Evolutionary conservation across 148 eudicot species (phyloP), one percentile per base, ranked within the genome.

Genomic region (Rhododendron mucronatum): DNA sequence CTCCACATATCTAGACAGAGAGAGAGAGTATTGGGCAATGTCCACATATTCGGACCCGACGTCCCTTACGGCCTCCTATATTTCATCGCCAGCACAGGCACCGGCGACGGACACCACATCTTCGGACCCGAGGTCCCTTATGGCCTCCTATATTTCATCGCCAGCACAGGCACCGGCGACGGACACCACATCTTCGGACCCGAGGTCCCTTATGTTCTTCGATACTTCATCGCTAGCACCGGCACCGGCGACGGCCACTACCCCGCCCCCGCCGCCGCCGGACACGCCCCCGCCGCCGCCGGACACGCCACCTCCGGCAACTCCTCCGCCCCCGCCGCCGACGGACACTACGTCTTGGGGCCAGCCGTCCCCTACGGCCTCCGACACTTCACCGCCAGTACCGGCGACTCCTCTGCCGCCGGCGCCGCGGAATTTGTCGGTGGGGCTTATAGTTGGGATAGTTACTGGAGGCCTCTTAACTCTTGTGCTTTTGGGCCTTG

Each of bases 381-480:
- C n/a, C n/a, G n/a, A n/a, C n/a, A n/a, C n/a, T n/a, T n/a, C n/a
- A n/a, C n/a, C n/a, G n/a, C n/a, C n/a, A n/a, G n/a, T n/a, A n/a
- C 45, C 88, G 16, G 50, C 79, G 8, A 71, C 92, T 45, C 37
- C 15, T 26, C 74, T 2, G 82, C 30, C 30, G 30, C 1, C 35
- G 35, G 1, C 35, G 35, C 84, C 91, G 12, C 53, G 87, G 51
- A 91, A 90, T 9, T 73, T 95, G 15, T 91, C 98, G 14, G 91
- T 95, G 12, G 94, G 95, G 35, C 88, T 86, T 23, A 92, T 95
- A 0, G 95, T 94, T 33, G 98, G 98, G 39, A 91, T 94, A n/a
- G 95, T 95, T 3, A 61, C 94, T 7, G 98, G 95, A 6, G 95
- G 95, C 1, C 92, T 94, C 4, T 86, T 73, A 7, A 44, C 92